Evolutionary conservation across 345 rosid genomes (phyloP).

Genomic region (Isatis tinctoria): DNA sequence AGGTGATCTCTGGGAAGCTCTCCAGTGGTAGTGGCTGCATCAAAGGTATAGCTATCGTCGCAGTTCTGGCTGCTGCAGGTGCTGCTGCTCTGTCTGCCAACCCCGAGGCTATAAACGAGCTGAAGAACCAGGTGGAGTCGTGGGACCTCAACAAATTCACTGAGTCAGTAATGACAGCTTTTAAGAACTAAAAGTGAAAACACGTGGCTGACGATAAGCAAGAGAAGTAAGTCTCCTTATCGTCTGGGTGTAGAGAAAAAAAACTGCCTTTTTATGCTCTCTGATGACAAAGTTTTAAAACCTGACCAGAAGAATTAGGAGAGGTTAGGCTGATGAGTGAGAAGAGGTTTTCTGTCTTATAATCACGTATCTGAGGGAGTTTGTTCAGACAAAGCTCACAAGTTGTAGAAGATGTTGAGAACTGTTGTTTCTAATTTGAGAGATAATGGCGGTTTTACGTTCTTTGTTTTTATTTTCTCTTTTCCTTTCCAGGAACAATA

Average conservation of each 20-base stretch:
- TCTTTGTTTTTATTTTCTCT: neutral
- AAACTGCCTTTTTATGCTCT: slow-evolving; percentile 9
- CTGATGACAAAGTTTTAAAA: neutral
- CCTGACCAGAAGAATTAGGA: neutral
- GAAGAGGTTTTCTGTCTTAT: slow-evolving; percentile 5
- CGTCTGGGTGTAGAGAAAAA: slow-evolving; percentile 10
- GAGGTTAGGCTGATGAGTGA: slow-evolving; percentile 8
- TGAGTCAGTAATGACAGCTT: slow-evolving; percentile 2
- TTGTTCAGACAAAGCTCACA: slow-evolving; percentile 14
- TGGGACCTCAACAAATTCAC: slow-evolving; percentile 16
- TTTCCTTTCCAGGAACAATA: neutral
- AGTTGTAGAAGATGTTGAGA: slow-evolving; percentile 11
- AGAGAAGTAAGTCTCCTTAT: slow-evolving; percentile 24
- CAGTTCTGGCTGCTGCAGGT: slow-evolving; percentile 47
- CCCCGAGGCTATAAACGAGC: slow-evolving; percentile 3
- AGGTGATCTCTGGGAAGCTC: slow-evolving; percentile 37
- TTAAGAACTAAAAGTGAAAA: slow-evolving; percentile 6
- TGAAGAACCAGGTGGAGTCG: slow-evolving; percentile 17
- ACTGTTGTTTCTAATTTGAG: slow-evolving; percentile 10
- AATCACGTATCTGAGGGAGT: neutral
- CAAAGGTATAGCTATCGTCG: slow-evolving; percentile 38
- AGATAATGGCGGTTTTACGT: neutral
- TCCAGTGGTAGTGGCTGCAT: slow-evolving; percentile 43
- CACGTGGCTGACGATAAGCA: neutral
- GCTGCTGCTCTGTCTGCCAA: slow-evolving; percentile 17